These are phyloP conservation scores for Vigna reflexopilosa DNA, from an alignment of 306 rosid species.

Conservation along the genomic window DNA sequence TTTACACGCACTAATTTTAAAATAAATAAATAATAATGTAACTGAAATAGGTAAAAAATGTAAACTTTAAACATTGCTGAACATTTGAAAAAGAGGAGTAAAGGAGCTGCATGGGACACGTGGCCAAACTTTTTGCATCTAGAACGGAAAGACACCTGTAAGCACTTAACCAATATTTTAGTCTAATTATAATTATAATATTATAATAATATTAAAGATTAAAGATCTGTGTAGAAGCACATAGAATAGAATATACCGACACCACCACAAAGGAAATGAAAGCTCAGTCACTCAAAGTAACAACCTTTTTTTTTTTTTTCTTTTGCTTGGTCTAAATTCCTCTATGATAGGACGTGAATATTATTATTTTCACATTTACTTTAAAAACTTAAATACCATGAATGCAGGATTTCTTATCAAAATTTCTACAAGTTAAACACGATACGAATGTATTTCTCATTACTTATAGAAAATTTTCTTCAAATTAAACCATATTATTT, in stretches of 20 bases:
- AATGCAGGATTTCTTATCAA: too few relatives aligned
- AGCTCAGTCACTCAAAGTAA: too few relatives aligned
- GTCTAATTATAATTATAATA: neutral
- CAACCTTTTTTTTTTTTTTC: too few relatives aligned
- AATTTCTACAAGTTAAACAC: too few relatives aligned
- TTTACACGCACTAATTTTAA: neutral
- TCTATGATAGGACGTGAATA: too few relatives aligned
- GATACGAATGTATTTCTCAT: too few relatives aligned
- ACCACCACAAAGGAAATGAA: neutral
- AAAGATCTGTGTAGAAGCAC: conserved; percentile 31
- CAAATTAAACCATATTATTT: too few relatives aligned
- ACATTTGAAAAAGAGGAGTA: neutral
- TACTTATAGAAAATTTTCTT: neutral
- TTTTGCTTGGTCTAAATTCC: too few relatives aligned
- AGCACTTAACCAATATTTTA: neutral
- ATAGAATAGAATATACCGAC: neutral
- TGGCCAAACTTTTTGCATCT: neutral
- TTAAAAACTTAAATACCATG: too few relatives aligned
- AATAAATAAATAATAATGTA: neutral
- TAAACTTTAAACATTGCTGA: too few relatives aligned
- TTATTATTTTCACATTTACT: too few relatives aligned
- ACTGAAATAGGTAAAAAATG: neutral
- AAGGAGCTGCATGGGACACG: neutral
- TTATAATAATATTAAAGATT: neutral
- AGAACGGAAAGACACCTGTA: neutral